Conservation (phyloP, 768 basidiomycete species). For the Zangia roseola region DNA sequence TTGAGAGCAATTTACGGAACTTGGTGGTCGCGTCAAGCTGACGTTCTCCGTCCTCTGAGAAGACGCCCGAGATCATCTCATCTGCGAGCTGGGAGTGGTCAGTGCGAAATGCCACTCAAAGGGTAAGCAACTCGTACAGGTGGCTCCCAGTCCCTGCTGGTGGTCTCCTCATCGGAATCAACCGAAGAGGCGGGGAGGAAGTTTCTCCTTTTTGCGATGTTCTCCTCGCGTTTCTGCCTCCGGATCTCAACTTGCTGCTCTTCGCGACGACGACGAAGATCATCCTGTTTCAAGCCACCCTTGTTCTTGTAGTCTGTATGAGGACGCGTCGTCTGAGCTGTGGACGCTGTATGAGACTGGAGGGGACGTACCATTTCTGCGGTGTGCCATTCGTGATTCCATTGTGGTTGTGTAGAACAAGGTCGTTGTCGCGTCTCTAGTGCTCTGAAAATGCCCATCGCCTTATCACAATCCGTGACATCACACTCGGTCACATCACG, state of each 20-base stretch:
- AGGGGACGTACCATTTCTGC: constrained; percentile 59
- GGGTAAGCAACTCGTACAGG: constrained; percentile 47
- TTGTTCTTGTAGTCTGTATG: constrained; percentile 85
- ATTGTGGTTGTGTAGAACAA: constrained; percentile 23
- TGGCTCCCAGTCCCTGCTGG: constrained; percentile 68
- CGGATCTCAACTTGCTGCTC: constrained; percentile 99
- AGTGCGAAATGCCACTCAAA: constrained; percentile 2
- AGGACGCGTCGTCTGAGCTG: constrained; percentile 39
- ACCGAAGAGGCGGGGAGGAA: constrained; percentile 70
- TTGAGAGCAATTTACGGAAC: constrained; percentile 97
- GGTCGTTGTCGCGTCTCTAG: constrained; percentile 12
- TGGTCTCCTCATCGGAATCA: constrained; percentile 92
- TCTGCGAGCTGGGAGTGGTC: constrained; percentile 61
- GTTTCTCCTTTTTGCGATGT: constrained; percentile 96
- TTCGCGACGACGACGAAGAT: constrained; percentile 94
- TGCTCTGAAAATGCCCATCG: constrained; percentile 12
- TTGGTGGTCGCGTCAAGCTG: constrained; percentile 97
- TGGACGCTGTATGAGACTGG: constrained; percentile 2
- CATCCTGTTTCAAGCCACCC: constrained; percentile 84
- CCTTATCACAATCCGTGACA: constrained; percentile 28
- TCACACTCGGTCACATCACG: constrained; percentile 6
- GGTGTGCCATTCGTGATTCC: constrained; percentile 72
- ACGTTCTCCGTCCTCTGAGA: constrained; percentile 86
- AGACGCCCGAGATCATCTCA: constrained; percentile 92
- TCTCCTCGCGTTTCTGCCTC: constrained; percentile 97